Evolutionary conservation across 2,329 filamentous ascomycete genomes (phyloP), one percentile per base, ranked within the genome.

Genomic region (Penicillium sp.): DNA sequence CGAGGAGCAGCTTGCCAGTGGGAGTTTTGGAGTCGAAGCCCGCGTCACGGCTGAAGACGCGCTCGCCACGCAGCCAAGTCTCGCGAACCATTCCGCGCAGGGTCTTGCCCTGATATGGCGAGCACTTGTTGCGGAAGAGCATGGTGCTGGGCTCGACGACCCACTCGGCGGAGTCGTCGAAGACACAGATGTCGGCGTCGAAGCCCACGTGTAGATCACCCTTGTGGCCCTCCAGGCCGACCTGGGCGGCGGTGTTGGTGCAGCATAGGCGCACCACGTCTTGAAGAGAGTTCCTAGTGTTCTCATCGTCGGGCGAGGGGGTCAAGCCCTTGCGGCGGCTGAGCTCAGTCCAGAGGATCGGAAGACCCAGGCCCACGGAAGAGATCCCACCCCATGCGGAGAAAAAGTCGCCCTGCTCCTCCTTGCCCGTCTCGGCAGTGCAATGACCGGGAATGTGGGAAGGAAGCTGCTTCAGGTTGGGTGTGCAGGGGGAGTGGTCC

Each of bases 371-470:
- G 0, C 93, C 93, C 15, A 98, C 92, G 4, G 88, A 93, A 3
- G 88, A 92, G 64, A 98, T 95, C 12, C 93, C 93, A 46, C 93
- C 93, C 93, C 93, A 98, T 1, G 91, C 91, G 3, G 87, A 83
- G 73, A 97, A 93, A 78, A 98, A 97, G 73, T 97, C 89, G 32
- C 93, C 93, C 9, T 70, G 64, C 15, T 74, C 66, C 6, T 63
- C 61, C 13, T 72, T 69, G 38, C 65, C 60, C 23, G 70, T 53
- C 52, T 59, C 46, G 46, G 65, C 52, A 50, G 64, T 66, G 52
- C 60, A 63, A 60, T 67, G 69, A 32, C 78, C 76, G 13, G 78
- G 81, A n/a, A 93, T 77, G 58, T 86, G 80, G 0, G 78, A 70
- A 0, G 92, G 91, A 0, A 96, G 81, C 15, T 95, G 81, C 72